These are phyloP conservation scores for Corchorus olitorius DNA, from an alignment of 345 rosid genomes.

Conservation along the genomic window DNA sequence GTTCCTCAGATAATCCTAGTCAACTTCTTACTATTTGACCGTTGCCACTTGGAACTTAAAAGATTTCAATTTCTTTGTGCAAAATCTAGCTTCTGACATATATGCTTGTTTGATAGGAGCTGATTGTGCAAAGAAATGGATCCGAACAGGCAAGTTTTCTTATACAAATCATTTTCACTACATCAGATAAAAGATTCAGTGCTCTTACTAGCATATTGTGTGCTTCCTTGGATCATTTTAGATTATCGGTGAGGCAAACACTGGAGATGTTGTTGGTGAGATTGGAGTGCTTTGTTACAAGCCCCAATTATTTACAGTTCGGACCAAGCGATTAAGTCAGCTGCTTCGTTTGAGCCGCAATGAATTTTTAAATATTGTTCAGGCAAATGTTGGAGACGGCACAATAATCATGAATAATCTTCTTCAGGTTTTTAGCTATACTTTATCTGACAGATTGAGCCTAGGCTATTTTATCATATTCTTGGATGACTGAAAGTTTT, in stretches of 20 bases:
- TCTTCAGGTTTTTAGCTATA: conserved; percentile 60
- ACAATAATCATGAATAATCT: conserved; percentile 84
- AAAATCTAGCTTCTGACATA: conserved; percentile 22
- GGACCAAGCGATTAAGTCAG: conserved; percentile 82
- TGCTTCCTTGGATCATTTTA: conserved; percentile 26
- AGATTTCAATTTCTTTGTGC: background rate
- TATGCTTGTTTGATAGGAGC: conserved; percentile 51
- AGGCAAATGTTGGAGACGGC: conserved; percentile 89
- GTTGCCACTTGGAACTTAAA: background rate
- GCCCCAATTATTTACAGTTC: conserved; percentile 83
- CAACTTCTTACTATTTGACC: background rate
- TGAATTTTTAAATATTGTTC: conserved; percentile 63
- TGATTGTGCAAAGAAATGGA: conserved; percentile 52
- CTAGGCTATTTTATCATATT: background rate
- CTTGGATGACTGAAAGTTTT: background rate
- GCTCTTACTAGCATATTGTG: conserved; percentile 14
- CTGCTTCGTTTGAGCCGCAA: conserved; percentile 88
- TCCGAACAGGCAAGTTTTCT: conserved; percentile 62
- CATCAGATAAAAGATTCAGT: background rate
- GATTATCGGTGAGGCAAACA: conserved; percentile 66
- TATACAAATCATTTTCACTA: background rate
- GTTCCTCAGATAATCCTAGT: background rate
- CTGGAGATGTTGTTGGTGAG: conserved; percentile 82
- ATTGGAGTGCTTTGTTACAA: conserved; percentile 84
- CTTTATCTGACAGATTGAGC: background rate